These are phyloP conservation scores for Candolleomyces aberdarensis DNA, from an alignment of 768 basidiomycete genomes.

Conservation along the genomic window DNA sequence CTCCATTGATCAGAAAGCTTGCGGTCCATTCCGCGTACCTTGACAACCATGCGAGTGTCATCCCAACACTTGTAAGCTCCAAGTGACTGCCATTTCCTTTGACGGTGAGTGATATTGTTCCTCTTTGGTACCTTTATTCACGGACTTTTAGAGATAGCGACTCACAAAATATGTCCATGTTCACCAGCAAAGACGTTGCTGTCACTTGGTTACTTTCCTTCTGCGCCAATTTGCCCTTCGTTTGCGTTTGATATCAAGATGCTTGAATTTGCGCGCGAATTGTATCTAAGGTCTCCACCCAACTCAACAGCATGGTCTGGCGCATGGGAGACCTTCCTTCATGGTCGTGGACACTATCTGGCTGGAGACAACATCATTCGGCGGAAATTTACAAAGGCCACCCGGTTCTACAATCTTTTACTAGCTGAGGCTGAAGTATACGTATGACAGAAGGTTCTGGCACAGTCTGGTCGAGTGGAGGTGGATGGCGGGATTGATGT, in stretches of 20 bases:
- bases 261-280: neutral
- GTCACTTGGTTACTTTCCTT: neutral
- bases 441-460: neutral
- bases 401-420: neutral
- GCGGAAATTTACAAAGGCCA: neutral
- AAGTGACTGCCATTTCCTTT: no score
- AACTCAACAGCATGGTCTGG: neutral
- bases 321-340: neutral
- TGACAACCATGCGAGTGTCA: no score
- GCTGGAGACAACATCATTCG: neutral
- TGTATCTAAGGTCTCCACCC: neutral
- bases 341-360: neutral
- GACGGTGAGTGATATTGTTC: no score
- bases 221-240: neutral
- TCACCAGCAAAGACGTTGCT: no score
- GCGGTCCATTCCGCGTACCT: no score
- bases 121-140: no score
- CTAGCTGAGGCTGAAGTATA: neutral
- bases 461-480: neutral
- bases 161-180: no score
- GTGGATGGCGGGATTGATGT: neutral
- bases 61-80: no score
- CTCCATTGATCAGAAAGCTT: no score
- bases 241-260: neutral
- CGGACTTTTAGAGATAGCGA: no score